Evolutionary conservation across 2,329 filamentous ascomycete species (phyloP).

Genomic region (Alternaria atra): DNA sequence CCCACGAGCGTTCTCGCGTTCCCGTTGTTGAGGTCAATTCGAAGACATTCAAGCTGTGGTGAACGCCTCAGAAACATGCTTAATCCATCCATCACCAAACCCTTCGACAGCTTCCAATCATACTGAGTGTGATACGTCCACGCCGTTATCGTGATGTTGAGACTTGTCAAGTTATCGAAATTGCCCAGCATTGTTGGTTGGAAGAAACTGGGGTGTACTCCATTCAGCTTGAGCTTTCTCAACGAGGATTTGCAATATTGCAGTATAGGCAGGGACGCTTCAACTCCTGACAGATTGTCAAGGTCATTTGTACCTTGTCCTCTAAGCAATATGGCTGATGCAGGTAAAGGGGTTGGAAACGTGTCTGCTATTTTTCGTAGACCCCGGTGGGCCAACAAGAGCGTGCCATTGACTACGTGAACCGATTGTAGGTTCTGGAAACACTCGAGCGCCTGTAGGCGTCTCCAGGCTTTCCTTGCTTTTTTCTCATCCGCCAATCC

Average conservation of each 20-base stretch:
- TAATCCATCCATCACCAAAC: neutral
- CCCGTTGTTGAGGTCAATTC: conserved; percentile 4
- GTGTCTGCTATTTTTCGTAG: neutral
- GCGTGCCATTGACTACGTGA: conserved; percentile 6
- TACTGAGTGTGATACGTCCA: neutral
- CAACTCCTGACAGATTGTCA: neutral
- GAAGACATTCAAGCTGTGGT: conserved; percentile 12
- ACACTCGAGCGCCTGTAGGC: neutral
- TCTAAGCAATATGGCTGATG: neutral
- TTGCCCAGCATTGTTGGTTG: neutral
- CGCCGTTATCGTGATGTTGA: conserved; percentile 3
- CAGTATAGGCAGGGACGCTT: neutral
- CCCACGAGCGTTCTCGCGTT: rapidly evolving
- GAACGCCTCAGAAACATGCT: neutral
- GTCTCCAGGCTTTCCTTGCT: neutral
- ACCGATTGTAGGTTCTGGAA: conserved; percentile 12
- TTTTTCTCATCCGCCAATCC: conserved; percentile 16
- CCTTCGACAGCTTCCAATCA: neutral
- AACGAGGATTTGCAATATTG: neutral
- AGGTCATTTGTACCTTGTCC: conserved; percentile 5
- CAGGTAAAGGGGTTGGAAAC: neutral
- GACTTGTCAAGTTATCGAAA: conserved; percentile 3
- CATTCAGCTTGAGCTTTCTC: conserved; percentile 10
- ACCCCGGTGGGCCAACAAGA: conserved; percentile 6
- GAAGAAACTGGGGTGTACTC: neutral